These are phyloP conservation scores for Wickerhamomyces mucosus DNA, from an alignment of 805 yeast genomes.

Conservation along the genomic window DNA sequence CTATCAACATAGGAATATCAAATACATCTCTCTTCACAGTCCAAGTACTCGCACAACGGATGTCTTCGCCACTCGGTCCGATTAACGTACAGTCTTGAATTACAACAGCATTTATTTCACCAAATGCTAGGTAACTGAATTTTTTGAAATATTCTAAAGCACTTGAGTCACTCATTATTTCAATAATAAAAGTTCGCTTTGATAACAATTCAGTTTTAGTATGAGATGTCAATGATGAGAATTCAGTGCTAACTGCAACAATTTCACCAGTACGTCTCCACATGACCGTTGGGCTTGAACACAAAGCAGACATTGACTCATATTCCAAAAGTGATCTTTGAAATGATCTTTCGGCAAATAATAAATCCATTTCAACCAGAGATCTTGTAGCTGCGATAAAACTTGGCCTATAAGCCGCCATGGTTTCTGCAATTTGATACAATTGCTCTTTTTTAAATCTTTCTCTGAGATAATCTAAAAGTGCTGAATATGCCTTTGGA, in stretches of 20 bases:
- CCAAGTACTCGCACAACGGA: constrained; percentile 74
- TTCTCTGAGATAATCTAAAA: constrained; percentile 63
- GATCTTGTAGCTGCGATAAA: constrained; percentile 71
- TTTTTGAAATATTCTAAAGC: constrained; percentile 63
- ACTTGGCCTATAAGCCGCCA: constrained; percentile 55
- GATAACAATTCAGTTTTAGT: constrained; percentile 46
- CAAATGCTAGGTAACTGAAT: constrained; percentile 50
- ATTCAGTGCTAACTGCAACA: constrained; percentile 68
- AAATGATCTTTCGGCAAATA: constrained; percentile 49
- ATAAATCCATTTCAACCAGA: constrained; percentile 59
- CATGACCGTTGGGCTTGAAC: constrained; percentile 71
- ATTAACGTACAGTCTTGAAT: constrained; percentile 30
- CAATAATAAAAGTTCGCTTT: constrained; percentile 61
- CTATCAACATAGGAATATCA: constrained; percentile 76
- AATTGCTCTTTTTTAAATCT: constrained; percentile 66
- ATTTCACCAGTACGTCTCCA: constrained; percentile 87
- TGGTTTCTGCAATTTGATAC: constrained; percentile 42
- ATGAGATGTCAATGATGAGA: constrained; percentile 61
- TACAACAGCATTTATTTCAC: constrained; percentile 28
- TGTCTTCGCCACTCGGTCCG: constrained; percentile 27
- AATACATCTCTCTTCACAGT: constrained; percentile 77
- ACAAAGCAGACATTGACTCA: constrained; percentile 37
- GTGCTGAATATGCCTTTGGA: constrained; percentile 84
- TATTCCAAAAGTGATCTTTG: constrained; percentile 50
- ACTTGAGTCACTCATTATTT: constrained; percentile 72